Evolutionary conservation across 306 rosid species (phyloP), one percentile per base, ranked within the genome.

Genomic region (Ceratonia siliqua): DNA sequence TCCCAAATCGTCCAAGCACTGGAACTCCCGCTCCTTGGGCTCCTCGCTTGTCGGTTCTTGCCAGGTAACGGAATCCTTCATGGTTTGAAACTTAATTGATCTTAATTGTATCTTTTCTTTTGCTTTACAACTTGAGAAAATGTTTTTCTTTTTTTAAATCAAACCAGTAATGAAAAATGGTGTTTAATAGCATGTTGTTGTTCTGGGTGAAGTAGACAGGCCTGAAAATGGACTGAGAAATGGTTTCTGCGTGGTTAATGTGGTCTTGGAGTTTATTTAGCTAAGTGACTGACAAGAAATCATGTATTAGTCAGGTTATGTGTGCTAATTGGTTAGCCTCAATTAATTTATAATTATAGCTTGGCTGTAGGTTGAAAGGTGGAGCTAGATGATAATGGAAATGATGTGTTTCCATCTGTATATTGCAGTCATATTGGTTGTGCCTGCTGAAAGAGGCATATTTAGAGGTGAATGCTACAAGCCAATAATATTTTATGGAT

Each of bases 11-110:
- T 18, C 98, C 98, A 6, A 68, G 50, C 79, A 87, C 96, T 73
- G 98, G 98, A 59, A 94, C 98, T 22, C 98, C 97, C 33, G 98
- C 97, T 35, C 96, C 97, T 10, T 94, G 98, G 98, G 91, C 89
- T 77, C 94, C 97, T 78, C 96, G 96, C 80, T 85, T 91, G 53
- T 94, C 98, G 0, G 93, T 94, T 14, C 90, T 94, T 14, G 97
- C 98, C 65, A 88, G 98, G 98, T 85, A 78, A 0, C 25, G 32
- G 8, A 21, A 8, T 42, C 17, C 13, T 50, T 38, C n/a, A 24
- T 24, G 41, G 1, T 46, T 67, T 67, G 10, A 12, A 43, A 17
- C 27, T 59, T 17, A 59, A 15, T 62, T 39, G 35, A 2, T 39
- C 9, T 18, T 42, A 24, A 10, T 42, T 8, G 21, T 41, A 14